These are phyloP conservation scores for Echinochloa phyllopogon DNA, from an alignment of 176 grass and related monocot genomes.

Conservation along the genomic window DNA sequence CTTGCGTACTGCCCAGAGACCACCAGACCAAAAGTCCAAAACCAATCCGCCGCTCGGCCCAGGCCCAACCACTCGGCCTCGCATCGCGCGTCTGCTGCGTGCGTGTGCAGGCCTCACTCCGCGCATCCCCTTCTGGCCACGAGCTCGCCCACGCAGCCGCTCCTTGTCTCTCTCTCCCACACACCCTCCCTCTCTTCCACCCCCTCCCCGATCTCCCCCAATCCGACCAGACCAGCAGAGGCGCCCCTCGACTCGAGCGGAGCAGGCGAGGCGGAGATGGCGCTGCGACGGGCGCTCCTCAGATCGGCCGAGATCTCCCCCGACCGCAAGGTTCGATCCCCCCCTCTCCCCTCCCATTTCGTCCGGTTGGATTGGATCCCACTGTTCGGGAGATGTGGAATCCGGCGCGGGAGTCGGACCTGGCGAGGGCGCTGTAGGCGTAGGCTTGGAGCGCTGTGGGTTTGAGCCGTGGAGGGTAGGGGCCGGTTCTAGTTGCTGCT, in stretches of 20 bases:
- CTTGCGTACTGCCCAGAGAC: neutral
- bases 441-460: neutral
- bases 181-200: neutral
- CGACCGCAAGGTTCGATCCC: slow-evolving; percentile 50
- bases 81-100: neutral
- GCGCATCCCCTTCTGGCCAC: slow-evolving; percentile 32
- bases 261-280: slow-evolving; percentile 47
- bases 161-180: neutral
- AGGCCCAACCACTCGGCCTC: neutral
- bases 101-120: slow-evolving; percentile 29
- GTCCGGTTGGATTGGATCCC: slow-evolving; percentile 38
- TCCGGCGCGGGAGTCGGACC: neutral
- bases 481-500: neutral
- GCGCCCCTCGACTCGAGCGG: slow-evolving; percentile 21
- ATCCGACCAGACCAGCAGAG: slow-evolving; percentile 31
- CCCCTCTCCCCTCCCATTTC: neutral
- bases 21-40: neutral
- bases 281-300: slow-evolving; percentile 61
- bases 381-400: neutral
- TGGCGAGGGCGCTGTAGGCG: neutral
- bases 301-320: slow-evolving; percentile 58
- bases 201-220: slow-evolving; percentile 27
- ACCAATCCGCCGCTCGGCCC: neutral
- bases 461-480: slow-evolving; percentile 8
- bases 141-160: slow-evolving; percentile 46